These are phyloP conservation scores for Knufia petricola DNA, from an alignment of 2,329 filamentous ascomycete species.

Conservation along the genomic window DNA sequence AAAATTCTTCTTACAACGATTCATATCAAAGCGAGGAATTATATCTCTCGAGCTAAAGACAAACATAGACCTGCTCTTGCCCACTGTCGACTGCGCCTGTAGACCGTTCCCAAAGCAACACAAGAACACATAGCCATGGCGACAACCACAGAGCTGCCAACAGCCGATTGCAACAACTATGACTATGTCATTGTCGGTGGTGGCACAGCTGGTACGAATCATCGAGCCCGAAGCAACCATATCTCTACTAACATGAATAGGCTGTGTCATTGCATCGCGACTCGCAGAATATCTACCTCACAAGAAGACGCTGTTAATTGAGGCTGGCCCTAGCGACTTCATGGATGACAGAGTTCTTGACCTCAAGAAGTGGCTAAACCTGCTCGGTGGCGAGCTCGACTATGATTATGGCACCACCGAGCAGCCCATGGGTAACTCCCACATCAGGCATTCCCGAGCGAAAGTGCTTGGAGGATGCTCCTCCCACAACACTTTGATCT, in stretches of 20 bases:
- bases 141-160: constrained; percentile 59
- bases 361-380: constrained; percentile 74
- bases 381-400: constrained; percentile 79
- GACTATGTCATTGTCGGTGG: constrained; percentile 82
- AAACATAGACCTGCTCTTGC: neutral
- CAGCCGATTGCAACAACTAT: constrained; percentile 56
- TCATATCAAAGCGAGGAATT: neutral
- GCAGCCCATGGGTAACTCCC: constrained; percentile 78
- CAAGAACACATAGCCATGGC: constrained; percentile 32
- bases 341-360: constrained; percentile 79
- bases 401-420: constrained; percentile 86
- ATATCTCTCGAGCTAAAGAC: too few species aligned
- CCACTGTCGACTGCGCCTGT: neutral
- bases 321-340: constrained; percentile 82
- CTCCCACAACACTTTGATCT: constrained; percentile 88
- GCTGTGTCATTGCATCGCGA: constrained; percentile 72
- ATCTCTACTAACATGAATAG: constrained; percentile 27
- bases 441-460: constrained; percentile 83
- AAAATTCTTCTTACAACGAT: neutral
- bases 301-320: constrained; percentile 72
- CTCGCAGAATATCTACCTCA: constrained; percentile 74
- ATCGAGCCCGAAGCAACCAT: constrained; percentile 3
- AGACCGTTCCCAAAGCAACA: neutral
- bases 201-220: constrained; percentile 51
- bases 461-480: constrained; percentile 91